Evolutionary conservation across 805 yeast genomes (phyloP), one percentile per base, ranked within the genome.

Genomic region (Scheffersomyces coipomensis): DNA sequence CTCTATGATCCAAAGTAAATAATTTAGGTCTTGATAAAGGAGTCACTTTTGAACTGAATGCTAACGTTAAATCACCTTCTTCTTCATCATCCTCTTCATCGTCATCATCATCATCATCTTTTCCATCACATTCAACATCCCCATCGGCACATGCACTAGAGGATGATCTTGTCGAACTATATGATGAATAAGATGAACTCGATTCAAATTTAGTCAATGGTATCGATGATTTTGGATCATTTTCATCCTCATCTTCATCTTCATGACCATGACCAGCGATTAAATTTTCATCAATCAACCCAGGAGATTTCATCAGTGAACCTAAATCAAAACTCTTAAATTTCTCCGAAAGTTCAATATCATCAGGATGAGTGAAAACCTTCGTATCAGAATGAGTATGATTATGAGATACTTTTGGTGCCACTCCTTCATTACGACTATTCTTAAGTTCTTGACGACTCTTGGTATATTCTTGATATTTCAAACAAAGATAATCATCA

Each of bases 401-500:
- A n/a, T n/a, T n/a, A n/a, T n/a, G n/a, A 5, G 7, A 15, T 13
- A 15, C 30, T 27, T 27, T 27, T 18, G n/a, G n/a, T n/a, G n/a
- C n/a, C n/a, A n/a, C n/a, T n/a, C 13, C 17, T 19, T 30, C 31
- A 21, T 19, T 24, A n/a, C n/a, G n/a, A n/a, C n/a, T n/a, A 5
- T 43, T 45, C 38, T 46, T 55, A 22, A 45, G 38, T 25, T 34
- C 29, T 25, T 38, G 43, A 10, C 42, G 19, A 16, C 40, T 39
- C 5, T 43, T 47, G n/a, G 56, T 48, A 47, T 47, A 62, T 40
- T 68, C 71, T 19, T 61, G 58, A 42, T 66, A 66, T 43, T 64
- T 64, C 40, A 55, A 46, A 37, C 62, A 71, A 43, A 72, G 69
- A 43, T 71, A 76, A 37, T 79, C 84, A 47, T 79, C 75, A 53